A percentile compares a stretch with the other conserved stretches of the same genome.
Evolutionary conservation across 2,329 filamentous ascomycete species (phyloP).

Genomic region (Phialophora macrospora): DNA sequence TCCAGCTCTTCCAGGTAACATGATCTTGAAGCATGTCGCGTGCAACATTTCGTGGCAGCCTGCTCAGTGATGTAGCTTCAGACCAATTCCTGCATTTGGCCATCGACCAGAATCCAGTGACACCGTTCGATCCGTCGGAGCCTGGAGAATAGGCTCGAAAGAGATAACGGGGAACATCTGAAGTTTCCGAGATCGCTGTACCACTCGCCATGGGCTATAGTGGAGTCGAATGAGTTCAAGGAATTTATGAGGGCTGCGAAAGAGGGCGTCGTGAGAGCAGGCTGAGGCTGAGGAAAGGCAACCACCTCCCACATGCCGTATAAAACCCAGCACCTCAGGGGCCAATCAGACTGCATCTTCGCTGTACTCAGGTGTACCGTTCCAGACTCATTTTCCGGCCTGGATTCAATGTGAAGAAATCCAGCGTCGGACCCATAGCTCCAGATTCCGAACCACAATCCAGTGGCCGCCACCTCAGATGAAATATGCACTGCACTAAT

Average conservation of each 20-base stretch:
- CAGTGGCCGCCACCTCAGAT: background rate
- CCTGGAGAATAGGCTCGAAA: constrained; percentile 13
- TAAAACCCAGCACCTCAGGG: background rate
- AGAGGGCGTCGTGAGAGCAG: background rate
- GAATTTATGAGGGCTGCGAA: background rate
- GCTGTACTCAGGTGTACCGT: background rate
- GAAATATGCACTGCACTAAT: background rate
- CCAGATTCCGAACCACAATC: background rate
- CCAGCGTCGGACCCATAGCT: background rate
- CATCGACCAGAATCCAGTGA: background rate
- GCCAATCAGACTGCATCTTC: background rate
- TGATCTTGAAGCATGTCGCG: constrained; percentile 5
- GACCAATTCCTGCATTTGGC: background rate
- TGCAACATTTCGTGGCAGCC: background rate
- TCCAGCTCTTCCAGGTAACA: constrained; percentile 4
- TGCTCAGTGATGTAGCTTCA: background rate
- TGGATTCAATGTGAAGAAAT: background rate
- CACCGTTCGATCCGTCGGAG: background rate
- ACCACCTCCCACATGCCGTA: background rate
- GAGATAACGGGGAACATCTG: constrained; percentile 25
- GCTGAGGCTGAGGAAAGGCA: background rate
- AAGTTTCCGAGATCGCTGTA: constrained; percentile 1
- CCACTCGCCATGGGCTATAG: background rate
- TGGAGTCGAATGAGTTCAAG: background rate
- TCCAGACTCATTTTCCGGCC: background rate